Conservation (phyloP, 805 yeast species). For the Clavispora carvajalis region DNA sequence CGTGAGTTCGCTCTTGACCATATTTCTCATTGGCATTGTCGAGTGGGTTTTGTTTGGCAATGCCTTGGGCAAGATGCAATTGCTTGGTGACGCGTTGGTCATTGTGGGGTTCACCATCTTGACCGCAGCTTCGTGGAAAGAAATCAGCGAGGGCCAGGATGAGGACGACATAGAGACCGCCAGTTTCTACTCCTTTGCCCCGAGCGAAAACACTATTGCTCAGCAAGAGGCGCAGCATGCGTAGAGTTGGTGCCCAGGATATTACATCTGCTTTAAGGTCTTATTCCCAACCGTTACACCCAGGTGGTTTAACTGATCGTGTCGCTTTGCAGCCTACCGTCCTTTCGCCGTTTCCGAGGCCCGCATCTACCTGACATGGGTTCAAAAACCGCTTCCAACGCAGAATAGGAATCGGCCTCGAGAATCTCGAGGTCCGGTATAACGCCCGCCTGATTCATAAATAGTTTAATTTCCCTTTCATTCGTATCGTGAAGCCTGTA, state of each 20-base stretch:
- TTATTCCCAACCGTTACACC: neutral
- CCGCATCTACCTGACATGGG: neutral
- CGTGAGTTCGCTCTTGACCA: slow-evolving; percentile 61
- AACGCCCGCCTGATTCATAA: slow-evolving; percentile 11
- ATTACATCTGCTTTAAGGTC: too few species aligned
- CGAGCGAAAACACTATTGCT: slow-evolving; percentile 20
- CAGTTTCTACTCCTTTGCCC: slow-evolving; percentile 39
- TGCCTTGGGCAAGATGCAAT: slow-evolving; percentile 48
- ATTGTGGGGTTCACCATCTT: slow-evolving; percentile 64
- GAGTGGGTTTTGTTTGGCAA: slow-evolving; percentile 69
- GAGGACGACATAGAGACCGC: slow-evolving; percentile 41
- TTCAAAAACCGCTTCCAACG: neutral
- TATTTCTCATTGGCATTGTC: slow-evolving; percentile 69
- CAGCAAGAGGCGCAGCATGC: neutral
- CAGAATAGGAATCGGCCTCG: slow-evolving; percentile 1
- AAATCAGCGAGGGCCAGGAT: slow-evolving; percentile 47
- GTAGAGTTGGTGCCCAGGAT: too few species aligned
- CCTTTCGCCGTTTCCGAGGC: slow-evolving; percentile 1
- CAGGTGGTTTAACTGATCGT: neutral
- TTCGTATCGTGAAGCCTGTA: slow-evolving; percentile 20
- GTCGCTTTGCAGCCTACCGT: neutral
- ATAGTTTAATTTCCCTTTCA: slow-evolving; percentile 11
- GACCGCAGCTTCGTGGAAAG: slow-evolving; percentile 62
- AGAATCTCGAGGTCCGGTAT: slow-evolving; percentile 8
- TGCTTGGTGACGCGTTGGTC: slow-evolving; percentile 66